A percentile compares a stretch with the other conserved stretches of the same genome.
These are phyloP conservation scores for Fusarium irregulare DNA, from an alignment of 2,329 filamentous ascomycete genomes.

Conservation along the genomic window DNA sequence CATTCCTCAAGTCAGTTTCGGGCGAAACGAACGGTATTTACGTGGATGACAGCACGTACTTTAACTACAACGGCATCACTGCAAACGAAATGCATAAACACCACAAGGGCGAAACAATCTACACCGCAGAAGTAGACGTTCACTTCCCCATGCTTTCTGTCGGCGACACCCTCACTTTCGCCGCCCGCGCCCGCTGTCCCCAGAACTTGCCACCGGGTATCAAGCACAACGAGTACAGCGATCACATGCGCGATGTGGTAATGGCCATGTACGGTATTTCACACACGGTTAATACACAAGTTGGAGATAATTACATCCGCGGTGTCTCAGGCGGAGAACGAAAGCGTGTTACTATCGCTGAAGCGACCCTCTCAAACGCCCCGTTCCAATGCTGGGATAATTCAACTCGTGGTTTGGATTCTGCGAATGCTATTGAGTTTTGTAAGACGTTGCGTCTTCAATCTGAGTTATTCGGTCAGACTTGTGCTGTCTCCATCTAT, in stretches of 20 bases:
- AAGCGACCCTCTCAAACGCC: constrained; percentile 68
- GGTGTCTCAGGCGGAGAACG: constrained; percentile 82
- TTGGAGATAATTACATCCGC: constrained; percentile 75
- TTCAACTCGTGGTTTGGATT: constrained; percentile 48
- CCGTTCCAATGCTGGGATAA: constrained; percentile 54
- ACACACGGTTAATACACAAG: constrained; percentile 77
- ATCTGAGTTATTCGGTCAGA: constrained; percentile 44
- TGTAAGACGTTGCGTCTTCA: constrained; percentile 44
- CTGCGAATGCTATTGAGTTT: constrained; percentile 47
- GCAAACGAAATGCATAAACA: constrained; percentile 36
- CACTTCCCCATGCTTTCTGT: constrained; percentile 68
- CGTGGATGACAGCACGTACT: constrained; percentile 58
- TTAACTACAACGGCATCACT: constrained; percentile 39
- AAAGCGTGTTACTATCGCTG: constrained; percentile 81
- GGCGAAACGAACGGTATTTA: constrained; percentile 75
- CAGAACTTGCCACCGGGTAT: constrained; percentile 69
- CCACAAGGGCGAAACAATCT: constrained; percentile 36
- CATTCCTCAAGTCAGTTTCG: constrained; percentile 66
- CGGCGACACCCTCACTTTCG: constrained; percentile 72
- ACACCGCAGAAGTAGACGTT: constrained; percentile 41
- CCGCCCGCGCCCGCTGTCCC: constrained; percentile 69
- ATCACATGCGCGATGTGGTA: constrained; percentile 71
- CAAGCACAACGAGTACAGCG: constrained; percentile 62
- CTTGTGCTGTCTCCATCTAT: constrained; percentile 59
- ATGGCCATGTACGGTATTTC: constrained; percentile 74